Base-by-base conservation (phyloP, 2,329 filamentous ascomycete species). In the Helotiales sp. region DNA sequence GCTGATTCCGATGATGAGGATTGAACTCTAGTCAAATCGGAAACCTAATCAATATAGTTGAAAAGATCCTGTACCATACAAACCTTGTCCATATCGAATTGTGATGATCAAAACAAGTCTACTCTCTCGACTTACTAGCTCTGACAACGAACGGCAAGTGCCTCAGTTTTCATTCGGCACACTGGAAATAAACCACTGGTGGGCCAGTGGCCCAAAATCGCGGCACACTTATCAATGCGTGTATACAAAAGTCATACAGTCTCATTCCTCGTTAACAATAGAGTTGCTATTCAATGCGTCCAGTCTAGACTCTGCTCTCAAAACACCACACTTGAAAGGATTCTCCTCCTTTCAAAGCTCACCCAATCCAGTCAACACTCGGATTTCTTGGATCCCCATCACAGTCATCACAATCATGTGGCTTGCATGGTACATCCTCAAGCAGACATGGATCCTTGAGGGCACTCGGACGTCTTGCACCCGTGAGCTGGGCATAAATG, bases 1-100 rank as follows among this genome's bases (percentile, higher is more conserved):
- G 90, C 88, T 10, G 88, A 89, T 71, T 89, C 87, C 4, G 89
- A 89, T 64, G 81, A 67, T 58, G 69, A 71, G 31, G 64, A 67
- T 15, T 49, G 31, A 30, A 22, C 13, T 48, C 22, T 49, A 27
- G 15, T 19, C 5, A 40, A 29, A 40, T 38, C 33, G n/a, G 10
- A 15, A 44, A 25, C 27, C 24, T 15, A 25, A 44, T 5, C n/a
- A n/a, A n/a, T n/a, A n/a, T n/a, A n/a, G n/a, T n/a, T n/a, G n/a
- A n/a, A n/a, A n/a, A n/a, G n/a, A n/a, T n/a, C n/a, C n/a, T n/a
- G n/a, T n/a, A n/a, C n/a, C n/a, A n/a, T n/a, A n/a, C n/a, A n/a
- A n/a, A n/a, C n/a, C n/a, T n/a, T n/a, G n/a, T n/a, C n/a, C n/a
- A n/a, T n/a, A n/a, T n/a, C n/a, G n/a, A n/a, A n/a, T n/a, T n/a